Percentiles rank a stretch among this genome's conserved stretches.
phyloP scores from a whole-genome alignment of 2,329 filamentous ascomycete genomes.

The Neofusicoccum umdonicola region DNA sequence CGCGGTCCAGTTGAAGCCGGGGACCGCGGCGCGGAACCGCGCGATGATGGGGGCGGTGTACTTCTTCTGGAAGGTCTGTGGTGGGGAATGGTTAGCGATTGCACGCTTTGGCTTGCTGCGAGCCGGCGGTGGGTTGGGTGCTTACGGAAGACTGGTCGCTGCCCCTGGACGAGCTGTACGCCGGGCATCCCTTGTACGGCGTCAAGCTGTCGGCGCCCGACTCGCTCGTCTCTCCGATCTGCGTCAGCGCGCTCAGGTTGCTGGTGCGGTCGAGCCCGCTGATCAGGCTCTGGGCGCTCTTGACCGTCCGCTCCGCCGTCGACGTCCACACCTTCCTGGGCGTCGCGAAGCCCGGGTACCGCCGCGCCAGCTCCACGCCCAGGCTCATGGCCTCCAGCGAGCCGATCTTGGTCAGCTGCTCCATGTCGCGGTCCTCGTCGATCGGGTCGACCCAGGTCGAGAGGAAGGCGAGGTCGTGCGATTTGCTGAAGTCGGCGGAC shows the following conservation, averaged over 20 bases:
- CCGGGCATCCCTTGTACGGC: slow-evolving; percentile 64
- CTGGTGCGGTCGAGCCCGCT: slow-evolving; percentile 55
- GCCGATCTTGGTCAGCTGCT: slow-evolving; percentile 62
- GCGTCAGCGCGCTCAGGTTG: slow-evolving; percentile 54
- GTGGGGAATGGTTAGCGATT: neutral
- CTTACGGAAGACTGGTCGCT: slow-evolving; percentile 51
- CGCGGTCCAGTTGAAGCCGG: slow-evolving; percentile 61
- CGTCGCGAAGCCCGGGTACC: slow-evolving; percentile 55
- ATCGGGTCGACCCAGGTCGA: slow-evolving; percentile 57
- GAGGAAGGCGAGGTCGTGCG: slow-evolving; percentile 58
- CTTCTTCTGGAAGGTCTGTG: slow-evolving; percentile 46
- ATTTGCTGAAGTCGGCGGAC: slow-evolving; percentile 57
- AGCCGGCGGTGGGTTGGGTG: neutral
- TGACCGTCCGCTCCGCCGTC: slow-evolving; percentile 60
- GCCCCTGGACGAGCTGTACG: slow-evolving; percentile 58
- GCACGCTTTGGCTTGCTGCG: neutral
- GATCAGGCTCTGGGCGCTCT: slow-evolving; percentile 59
- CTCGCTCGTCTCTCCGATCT: slow-evolving; percentile 56
- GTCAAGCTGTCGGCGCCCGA: slow-evolving; percentile 61
- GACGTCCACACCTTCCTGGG: slow-evolving; percentile 61
- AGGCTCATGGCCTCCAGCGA: slow-evolving; percentile 59
- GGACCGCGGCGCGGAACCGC: slow-evolving; percentile 53
- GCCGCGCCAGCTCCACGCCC: slow-evolving; percentile 57
- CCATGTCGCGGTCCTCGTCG: slow-evolving; percentile 52
- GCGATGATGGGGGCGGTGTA: slow-evolving; percentile 63